Conservation (phyloP, 176 grass and related monocot genomes). For the Oropetium thomaeum region DNA sequence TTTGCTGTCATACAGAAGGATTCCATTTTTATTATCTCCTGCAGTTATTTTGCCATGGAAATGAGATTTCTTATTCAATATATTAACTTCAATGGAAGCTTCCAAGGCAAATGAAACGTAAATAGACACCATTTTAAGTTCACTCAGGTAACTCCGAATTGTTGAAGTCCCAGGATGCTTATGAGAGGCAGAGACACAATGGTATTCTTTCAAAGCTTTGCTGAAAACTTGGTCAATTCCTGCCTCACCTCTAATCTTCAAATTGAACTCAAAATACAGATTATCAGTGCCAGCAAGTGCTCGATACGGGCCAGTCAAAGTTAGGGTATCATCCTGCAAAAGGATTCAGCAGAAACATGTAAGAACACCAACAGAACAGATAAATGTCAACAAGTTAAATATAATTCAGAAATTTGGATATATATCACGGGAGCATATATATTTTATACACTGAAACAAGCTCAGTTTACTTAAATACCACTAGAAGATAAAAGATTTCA, state of each 20-base stretch:
- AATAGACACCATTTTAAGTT: neutral
- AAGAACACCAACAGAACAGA: neutral
- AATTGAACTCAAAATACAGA: neutral
- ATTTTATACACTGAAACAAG: no score
- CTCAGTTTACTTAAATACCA: no score
- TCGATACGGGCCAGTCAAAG: neutral
- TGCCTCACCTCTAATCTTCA: neutral
- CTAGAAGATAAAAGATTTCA: no score
- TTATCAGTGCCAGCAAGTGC: neutral
- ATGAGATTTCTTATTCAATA: neutral
- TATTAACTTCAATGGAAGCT: neutral
- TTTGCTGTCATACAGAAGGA: neutral
- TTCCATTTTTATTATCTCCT: neutral
- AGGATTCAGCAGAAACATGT: neutral
- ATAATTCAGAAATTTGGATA: neutral
- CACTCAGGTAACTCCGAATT: no score
- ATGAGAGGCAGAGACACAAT: no score
- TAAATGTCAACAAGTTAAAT: neutral
- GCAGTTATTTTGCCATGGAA: conserved; percentile 4
- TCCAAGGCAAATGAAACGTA: neutral
- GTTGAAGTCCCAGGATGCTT: no score
- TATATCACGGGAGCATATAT: neutral
- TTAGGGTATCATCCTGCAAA: neutral
- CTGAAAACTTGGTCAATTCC: neutral
- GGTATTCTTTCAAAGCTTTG: neutral